A percentile compares a stretch with the other conserved stretches of the same genome.
Conservation (phyloP, 2,329 filamentous ascomycete genomes). For the Xylariaceae sp. region DNA sequence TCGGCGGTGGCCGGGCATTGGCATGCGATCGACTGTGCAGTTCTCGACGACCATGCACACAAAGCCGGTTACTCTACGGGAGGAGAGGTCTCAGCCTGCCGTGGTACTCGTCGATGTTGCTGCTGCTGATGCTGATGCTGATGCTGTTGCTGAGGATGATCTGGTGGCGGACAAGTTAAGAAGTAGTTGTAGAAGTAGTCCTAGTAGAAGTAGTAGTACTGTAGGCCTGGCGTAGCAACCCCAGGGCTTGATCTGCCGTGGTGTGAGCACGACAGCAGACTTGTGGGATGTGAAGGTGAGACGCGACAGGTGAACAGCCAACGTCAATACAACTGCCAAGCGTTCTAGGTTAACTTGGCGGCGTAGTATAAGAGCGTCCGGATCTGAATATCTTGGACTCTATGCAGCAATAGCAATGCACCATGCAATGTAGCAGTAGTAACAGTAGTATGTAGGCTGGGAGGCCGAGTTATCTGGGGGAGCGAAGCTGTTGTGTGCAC, state of each 20-base stretch:
- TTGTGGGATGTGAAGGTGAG: conserved; percentile 8
- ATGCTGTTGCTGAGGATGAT: too few relatives aligned
- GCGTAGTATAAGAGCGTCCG: background rate
- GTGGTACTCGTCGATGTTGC: conserved; percentile 7
- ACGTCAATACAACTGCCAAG: background rate
- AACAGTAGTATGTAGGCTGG: background rate
- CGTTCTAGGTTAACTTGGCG: conserved; percentile 11
- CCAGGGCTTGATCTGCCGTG: background rate
- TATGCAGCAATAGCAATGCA: background rate
- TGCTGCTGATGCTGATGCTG: too few relatives aligned
- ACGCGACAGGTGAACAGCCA: conserved; percentile 6
- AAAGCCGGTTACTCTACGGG: conserved; percentile 9
- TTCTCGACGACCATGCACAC: conserved; percentile 6
- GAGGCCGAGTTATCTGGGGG: background rate
- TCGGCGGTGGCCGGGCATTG: conserved; percentile 4
- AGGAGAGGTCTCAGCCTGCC: conserved; percentile 11
- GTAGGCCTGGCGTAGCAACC: too few relatives aligned
- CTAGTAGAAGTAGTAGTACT: too few relatives aligned
- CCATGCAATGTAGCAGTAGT: background rate
- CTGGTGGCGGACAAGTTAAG: background rate
- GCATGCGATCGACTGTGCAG: conserved; percentile 9
- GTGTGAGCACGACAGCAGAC: background rate
- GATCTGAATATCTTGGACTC: conserved; percentile 3
- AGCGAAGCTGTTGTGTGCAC: background rate
- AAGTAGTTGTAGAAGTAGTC: background rate